Percentiles rank a stretch among this genome's conserved stretches.
Conservation (phyloP, 2,329 filamentous ascomycete species). For the Plectosphaerella sp. region DNA sequence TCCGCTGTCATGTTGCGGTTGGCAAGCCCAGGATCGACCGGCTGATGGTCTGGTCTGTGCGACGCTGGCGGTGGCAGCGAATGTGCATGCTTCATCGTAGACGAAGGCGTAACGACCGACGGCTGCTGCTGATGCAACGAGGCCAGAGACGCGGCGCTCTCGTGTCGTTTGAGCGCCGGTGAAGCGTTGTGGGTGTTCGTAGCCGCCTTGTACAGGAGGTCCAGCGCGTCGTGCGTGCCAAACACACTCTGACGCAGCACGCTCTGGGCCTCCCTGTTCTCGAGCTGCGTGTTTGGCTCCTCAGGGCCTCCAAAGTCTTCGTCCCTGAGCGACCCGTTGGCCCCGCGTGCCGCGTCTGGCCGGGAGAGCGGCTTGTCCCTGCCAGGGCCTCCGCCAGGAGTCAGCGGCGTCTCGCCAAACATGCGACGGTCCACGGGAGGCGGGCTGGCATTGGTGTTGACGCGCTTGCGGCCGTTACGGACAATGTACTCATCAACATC, state of each 20-base stretch:
- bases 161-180: slow-evolving; percentile 22
- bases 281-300: slow-evolving; percentile 56
- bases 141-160: slow-evolving; percentile 19
- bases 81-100: slow-evolving; percentile 8
- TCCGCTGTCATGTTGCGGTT: slow-evolving; percentile 40
- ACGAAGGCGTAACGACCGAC: slow-evolving; percentile 8
- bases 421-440: slow-evolving; percentile 38
- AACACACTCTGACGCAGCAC: slow-evolving; percentile 73
- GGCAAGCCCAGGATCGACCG: slow-evolving; percentile 42
- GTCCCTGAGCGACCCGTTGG: slow-evolving; percentile 9
- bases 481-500: slow-evolving; percentile 62
- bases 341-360: slow-evolving; percentile 37
- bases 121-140: slow-evolving; percentile 10
- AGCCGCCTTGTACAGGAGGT: slow-evolving; percentile 84
- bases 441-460: slow-evolving; percentile 43
- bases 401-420: slow-evolving; percentile 55
- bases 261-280: slow-evolving; percentile 60
- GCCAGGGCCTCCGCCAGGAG: slow-evolving; percentile 62
- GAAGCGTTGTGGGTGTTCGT: slow-evolving; percentile 44
- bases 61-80: slow-evolving; percentile 1
- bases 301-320: slow-evolving; percentile 36
- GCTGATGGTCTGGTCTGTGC: slow-evolving; percentile 26
- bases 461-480: slow-evolving; percentile 69
- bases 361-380: slow-evolving; percentile 62
- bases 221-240: slow-evolving; percentile 87